Evolutionary conservation across 768 basidiomycete genomes (phyloP).

Genomic region (Kwoniella pini): DNA sequence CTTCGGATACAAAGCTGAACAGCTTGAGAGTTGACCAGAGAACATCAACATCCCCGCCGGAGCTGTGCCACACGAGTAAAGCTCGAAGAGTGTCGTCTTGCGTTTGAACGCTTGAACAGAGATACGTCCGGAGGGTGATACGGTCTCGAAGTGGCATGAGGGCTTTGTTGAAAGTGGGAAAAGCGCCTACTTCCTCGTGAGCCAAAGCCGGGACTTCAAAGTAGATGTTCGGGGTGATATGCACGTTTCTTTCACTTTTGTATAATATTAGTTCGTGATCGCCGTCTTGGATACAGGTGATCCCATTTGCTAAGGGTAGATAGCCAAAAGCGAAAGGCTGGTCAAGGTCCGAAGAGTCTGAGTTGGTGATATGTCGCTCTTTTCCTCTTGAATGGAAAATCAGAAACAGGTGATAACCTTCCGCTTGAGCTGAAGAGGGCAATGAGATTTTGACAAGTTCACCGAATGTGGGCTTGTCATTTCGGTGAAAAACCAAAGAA

Average conservation of each 20-base stretch:
- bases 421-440: conserved; percentile 59
- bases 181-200: conserved; percentile 56
- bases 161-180: conserved; percentile 59
- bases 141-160: conserved; percentile 67
- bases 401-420: conserved; percentile 89
- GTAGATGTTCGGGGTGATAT: conserved; percentile 70
- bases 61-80: conserved; percentile 64
- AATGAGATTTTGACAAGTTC: conserved; percentile 88
- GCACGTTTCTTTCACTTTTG: conserved; percentile 69
- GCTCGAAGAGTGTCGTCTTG: conserved; percentile 82
- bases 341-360: conserved; percentile 60
- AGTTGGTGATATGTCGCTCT: conserved; percentile 31
- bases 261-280: conserved; percentile 82
- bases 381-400: conserved; percentile 71
- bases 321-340: conserved; percentile 89
- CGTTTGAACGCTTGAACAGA: conserved; percentile 89
- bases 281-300: conserved; percentile 84
- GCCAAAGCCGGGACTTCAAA: conserved; percentile 66
- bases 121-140: conserved; percentile 77
- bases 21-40: conserved; percentile 73
- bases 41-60: conserved; percentile 61
- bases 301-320: conserved; percentile 78
- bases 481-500: conserved; percentile 87
- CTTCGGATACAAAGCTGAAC: conserved; percentile 89
- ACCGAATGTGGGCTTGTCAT: conserved; percentile 84